Percentiles rank a stretch among this genome's conserved stretches.
phyloP scores from a whole-genome alignment of 75 land plant species.

The Sequoia sempervirens region DNA sequence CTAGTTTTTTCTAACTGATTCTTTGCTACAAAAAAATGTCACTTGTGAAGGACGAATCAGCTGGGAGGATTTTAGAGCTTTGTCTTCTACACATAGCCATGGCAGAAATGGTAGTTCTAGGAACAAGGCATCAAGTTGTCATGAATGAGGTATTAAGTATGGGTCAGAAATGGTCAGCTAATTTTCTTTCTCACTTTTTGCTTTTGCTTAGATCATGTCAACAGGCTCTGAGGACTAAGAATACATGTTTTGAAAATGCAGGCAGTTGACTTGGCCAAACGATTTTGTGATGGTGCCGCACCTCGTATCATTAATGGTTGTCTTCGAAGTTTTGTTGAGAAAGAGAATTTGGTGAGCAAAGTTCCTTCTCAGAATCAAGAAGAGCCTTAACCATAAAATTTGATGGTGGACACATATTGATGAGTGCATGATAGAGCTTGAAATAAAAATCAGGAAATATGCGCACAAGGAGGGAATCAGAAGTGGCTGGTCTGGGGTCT shows the following conservation, averaged over 20 bases:
- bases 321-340: slow-evolving; percentile 59
- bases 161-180: neutral
- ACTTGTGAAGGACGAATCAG: slow-evolving; percentile 47
- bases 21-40: neutral
- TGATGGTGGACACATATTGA: neutral
- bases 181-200: neutral
- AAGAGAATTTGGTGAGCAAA: neutral
- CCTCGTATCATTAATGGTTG: slow-evolving; percentile 82
- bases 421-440: neutral
- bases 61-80: slow-evolving; percentile 63
- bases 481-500: neutral
- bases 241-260: slow-evolving; percentile 10
- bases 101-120: slow-evolving; percentile 65
- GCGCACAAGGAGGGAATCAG: neutral
- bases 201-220: neutral
- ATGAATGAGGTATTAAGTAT: slow-evolving; percentile 59
- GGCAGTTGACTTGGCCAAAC: slow-evolving; percentile 81
- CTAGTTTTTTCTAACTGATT: neutral
- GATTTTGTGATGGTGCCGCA: slow-evolving; percentile 82
- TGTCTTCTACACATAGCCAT: slow-evolving; percentile 81
- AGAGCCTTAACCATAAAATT: neutral
- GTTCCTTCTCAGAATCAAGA: neutral
- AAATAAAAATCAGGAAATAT: neutral
- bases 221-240: neutral
- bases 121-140: slow-evolving; percentile 61